phyloP scores from a whole-genome alignment of 2,329 filamentous ascomycete genomes.

The Kalmusia sp. region DNA sequence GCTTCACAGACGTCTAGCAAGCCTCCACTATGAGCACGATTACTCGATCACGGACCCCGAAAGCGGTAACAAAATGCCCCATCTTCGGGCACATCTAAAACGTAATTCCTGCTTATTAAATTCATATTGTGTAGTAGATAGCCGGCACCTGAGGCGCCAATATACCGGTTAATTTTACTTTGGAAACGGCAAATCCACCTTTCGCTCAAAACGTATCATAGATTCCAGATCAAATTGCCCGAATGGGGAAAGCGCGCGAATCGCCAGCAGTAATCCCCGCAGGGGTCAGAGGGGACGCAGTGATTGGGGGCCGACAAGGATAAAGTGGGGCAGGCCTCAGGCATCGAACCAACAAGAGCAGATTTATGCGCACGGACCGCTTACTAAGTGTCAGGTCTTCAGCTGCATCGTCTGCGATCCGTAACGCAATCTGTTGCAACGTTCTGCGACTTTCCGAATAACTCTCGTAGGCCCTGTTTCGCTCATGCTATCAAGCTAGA shows the following conservation, averaged over 20 bases:
- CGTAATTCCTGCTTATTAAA: background rate
- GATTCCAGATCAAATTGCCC: conserved; percentile 10
- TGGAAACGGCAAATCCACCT: too few relatives aligned
- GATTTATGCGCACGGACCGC: too few relatives aligned
- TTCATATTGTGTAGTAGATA: too few relatives aligned
- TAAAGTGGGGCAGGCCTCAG: background rate
- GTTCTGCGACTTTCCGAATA: background rate
- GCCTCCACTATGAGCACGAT: conserved; percentile 9
- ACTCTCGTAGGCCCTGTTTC: background rate
- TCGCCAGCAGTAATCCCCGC: background rate
- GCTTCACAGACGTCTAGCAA: background rate
- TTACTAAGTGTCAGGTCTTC: too few relatives aligned
- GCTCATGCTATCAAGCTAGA: background rate
- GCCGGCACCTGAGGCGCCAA: too few relatives aligned
- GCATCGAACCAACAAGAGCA: background rate
- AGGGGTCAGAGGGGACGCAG: too few relatives aligned
- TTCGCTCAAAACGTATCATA: too few relatives aligned
- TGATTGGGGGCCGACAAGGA: background rate
- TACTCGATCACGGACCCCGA: conserved; percentile 18
- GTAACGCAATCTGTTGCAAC: background rate
- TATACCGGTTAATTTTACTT: too few relatives aligned
- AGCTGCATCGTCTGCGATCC: background rate
- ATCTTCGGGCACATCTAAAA: background rate
- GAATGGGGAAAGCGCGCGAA: background rate
- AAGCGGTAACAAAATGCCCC: background rate